Evolutionary conservation across 371 early-diverging fungal species (phyloP).

Genomic region (Chytridium lagenaria): DNA sequence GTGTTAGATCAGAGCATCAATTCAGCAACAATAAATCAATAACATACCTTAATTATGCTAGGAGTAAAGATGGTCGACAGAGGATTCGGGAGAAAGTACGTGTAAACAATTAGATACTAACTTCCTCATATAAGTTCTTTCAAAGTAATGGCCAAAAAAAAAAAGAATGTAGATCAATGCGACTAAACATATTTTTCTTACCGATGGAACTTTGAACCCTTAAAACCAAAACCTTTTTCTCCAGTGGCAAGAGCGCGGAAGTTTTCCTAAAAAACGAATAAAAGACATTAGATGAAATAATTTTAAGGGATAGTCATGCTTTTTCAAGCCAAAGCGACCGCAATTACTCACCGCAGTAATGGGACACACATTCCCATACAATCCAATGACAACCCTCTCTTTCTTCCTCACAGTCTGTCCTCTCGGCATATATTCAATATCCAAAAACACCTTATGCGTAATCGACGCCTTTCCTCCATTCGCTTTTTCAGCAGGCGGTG

Average conservation of each 20-base stretch:
- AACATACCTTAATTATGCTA: slow-evolving; percentile 54
- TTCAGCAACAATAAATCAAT: too few relatives aligned
- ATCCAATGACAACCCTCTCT: slow-evolving; percentile 71
- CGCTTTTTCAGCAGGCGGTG: too few relatives aligned
- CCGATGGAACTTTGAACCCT: slow-evolving; percentile 89
- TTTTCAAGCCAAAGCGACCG: too few relatives aligned
- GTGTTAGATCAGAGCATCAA: slow-evolving; percentile 29
- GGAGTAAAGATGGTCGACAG: slow-evolving; percentile 86
- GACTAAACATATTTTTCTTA: too few relatives aligned
- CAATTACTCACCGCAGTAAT: slow-evolving; percentile 96
- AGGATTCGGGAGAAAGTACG: slow-evolving; percentile 22
- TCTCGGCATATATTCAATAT: slow-evolving; percentile 77
- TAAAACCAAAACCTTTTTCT: slow-evolving; percentile 80
- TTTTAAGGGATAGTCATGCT: too few relatives aligned
- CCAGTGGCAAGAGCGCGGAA: slow-evolving; percentile 81
- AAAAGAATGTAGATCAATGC: too few relatives aligned
- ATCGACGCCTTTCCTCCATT: slow-evolving; percentile 18
- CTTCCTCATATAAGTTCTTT: too few relatives aligned
- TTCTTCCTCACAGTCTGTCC: slow-evolving; percentile 51
- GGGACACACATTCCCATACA: slow-evolving; percentile 79
- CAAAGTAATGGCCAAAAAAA: too few relatives aligned
- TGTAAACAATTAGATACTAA: too few relatives aligned
- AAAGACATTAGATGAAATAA: too few relatives aligned
- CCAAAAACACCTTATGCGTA: slow-evolving; percentile 79
- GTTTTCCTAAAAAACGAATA: slow-evolving; percentile 74